phyloP scores from a whole-genome alignment of 2,329 filamentous ascomycete species.

The Fusarium poae region DNA sequence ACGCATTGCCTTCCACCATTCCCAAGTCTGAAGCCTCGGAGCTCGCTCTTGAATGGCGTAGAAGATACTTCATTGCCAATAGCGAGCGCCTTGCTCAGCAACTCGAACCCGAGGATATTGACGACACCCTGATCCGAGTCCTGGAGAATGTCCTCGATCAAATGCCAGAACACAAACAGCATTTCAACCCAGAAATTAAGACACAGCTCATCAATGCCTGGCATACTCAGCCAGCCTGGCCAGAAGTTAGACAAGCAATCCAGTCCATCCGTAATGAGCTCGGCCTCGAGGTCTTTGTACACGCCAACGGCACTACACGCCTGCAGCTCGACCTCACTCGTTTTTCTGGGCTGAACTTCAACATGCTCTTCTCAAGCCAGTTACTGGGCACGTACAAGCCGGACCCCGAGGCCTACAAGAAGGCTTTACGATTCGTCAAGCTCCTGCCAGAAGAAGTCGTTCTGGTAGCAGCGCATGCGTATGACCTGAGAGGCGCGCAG shows the following conservation, averaged over 20 bases:
- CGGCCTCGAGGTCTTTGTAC: slow-evolving; percentile 61
- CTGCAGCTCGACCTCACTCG: slow-evolving; percentile 65
- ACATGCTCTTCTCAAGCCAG: slow-evolving; percentile 66
- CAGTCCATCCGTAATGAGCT: slow-evolving; percentile 52
- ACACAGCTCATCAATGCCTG: slow-evolving; percentile 56
- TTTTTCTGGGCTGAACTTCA: slow-evolving; percentile 62
- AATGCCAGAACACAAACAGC: not conserved
- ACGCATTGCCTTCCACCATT: slow-evolving; percentile 53
- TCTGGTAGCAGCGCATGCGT: slow-evolving; percentile 68
- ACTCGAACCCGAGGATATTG: slow-evolving; percentile 61
- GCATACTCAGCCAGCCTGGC: slow-evolving; percentile 65
- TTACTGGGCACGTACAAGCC: slow-evolving; percentile 65
- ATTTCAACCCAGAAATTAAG: slow-evolving; percentile 36
- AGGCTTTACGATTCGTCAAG: slow-evolving; percentile 60
- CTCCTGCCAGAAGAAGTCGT: slow-evolving; percentile 61
- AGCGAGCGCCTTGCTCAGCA: slow-evolving; percentile 53
- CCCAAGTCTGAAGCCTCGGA: slow-evolving; percentile 51
- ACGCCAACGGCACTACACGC: slow-evolving; percentile 67
- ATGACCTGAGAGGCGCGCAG: slow-evolving; percentile 64
- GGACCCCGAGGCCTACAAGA: slow-evolving; percentile 60
- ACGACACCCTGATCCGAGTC: slow-evolving; percentile 60
- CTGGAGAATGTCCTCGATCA: slow-evolving; percentile 54
- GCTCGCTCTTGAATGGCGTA: slow-evolving; percentile 65
- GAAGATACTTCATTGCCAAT: slow-evolving; percentile 62
- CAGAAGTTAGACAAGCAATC: slow-evolving; percentile 61